A percentile compares a stretch with the other conserved stretches of the same genome.
Conservation (phyloP, 2,329 filamentous ascomycete species). For the Cercospora beticola region DNA sequence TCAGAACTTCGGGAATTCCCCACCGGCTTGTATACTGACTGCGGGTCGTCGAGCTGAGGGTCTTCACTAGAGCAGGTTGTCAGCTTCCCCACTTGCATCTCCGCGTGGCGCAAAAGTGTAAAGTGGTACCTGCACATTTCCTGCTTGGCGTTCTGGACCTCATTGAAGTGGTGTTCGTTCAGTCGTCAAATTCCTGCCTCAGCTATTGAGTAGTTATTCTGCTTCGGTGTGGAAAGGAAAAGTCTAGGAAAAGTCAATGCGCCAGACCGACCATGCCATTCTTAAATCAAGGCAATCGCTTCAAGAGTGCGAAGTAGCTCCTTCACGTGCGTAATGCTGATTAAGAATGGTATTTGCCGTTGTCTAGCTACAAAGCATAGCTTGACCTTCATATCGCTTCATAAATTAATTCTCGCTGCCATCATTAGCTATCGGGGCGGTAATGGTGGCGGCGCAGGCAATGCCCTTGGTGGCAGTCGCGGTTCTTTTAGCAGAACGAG, state of each 20-base stretch:
- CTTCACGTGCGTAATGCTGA: background rate
- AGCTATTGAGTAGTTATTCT: background rate
- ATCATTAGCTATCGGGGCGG: background rate
- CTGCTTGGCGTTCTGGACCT: background rate
- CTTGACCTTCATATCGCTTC: background rate
- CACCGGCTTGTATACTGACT: background rate
- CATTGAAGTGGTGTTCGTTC: background rate
- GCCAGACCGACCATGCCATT: background rate
- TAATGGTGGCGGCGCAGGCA: background rate
- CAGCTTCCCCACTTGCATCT: background rate
- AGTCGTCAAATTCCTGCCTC: background rate
- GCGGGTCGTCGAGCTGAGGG: background rate
- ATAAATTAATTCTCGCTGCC: background rate
- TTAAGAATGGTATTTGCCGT: background rate
- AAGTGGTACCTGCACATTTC: background rate
- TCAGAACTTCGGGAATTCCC: background rate
- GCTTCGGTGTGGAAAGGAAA: background rate
- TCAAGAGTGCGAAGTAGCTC: background rate
- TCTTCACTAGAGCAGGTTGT: background rate
- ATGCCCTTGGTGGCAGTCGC: background rate
- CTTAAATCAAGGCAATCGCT: background rate
- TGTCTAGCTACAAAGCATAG: background rate
- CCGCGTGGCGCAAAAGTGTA: background rate
- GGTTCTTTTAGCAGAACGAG: constrained; percentile 1
- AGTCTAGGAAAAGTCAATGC: background rate